These are phyloP conservation scores for Peterozyma xylosa DNA, from an alignment of 805 yeast species.

Conservation along the genomic window DNA sequence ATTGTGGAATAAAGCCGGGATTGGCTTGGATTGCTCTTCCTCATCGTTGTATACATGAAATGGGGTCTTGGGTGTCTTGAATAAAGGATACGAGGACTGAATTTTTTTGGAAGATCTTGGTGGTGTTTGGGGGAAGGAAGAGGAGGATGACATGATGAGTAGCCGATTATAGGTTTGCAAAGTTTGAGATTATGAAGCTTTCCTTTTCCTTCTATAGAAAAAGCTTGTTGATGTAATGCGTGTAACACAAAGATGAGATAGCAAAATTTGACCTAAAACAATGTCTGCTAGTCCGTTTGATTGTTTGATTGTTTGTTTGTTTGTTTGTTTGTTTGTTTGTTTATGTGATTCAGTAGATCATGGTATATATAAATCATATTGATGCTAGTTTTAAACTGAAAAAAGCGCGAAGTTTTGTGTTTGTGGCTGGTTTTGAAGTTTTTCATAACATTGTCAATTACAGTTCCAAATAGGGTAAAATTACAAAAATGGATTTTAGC, in stretches of 20 bases:
- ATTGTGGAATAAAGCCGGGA: slow-evolving; percentile 2
- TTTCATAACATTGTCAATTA: slow-evolving; percentile 3
- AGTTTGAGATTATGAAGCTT: too few relatives aligned
- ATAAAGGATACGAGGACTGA: neutral
- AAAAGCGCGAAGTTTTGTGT: too few relatives aligned
- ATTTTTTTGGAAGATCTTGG: slow-evolving; percentile 6
- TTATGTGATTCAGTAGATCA: neutral
- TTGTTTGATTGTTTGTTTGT: neutral
- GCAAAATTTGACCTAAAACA: too few relatives aligned
- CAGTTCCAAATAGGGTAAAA: slow-evolving; percentile 1
- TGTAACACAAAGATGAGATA: too few relatives aligned
- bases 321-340: neutral
- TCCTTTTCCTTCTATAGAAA: too few relatives aligned
- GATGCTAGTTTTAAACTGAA: neutral
- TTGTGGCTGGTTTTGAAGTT: neutral
- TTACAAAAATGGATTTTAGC: too few relatives aligned
- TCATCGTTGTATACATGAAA: slow-evolving; percentile 2
- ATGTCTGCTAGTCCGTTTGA: too few relatives aligned
- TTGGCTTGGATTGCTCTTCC: too few relatives aligned
- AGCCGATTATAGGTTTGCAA: too few relatives aligned
- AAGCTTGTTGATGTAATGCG: too few relatives aligned
- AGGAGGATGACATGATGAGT: neutral
- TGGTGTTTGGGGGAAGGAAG: slow-evolving; percentile 7
- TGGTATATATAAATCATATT: neutral
- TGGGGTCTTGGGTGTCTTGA: slow-evolving; percentile 8